A percentile compares a stretch with the other conserved stretches of the same genome.
phyloP scores from a whole-genome alignment of 257 asterid species.

The Leptodermis oblonga region DNA sequence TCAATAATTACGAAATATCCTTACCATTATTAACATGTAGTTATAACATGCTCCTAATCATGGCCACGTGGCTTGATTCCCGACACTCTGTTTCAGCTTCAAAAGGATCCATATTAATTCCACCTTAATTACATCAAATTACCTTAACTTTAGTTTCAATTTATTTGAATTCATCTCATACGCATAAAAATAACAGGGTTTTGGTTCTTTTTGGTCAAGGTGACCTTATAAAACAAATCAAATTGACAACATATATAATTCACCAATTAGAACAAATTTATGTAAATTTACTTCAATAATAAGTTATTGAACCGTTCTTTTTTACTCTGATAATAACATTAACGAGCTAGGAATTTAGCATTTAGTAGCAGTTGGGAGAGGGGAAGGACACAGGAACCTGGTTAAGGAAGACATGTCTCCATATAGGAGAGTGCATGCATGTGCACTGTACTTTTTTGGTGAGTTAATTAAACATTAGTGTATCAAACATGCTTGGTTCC shows the following conservation, averaged over 20 bases:
- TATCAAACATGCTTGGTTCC: too few relatives aligned
- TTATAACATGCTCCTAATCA: constrained; percentile 44
- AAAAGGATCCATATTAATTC: neutral
- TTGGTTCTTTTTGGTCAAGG: too few relatives aligned
- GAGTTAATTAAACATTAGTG: neutral
- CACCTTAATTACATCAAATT: neutral
- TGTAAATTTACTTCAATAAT: too few relatives aligned
- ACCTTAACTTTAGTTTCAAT: neutral
- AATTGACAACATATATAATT: too few relatives aligned
- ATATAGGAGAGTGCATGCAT: neutral
- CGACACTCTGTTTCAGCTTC: constrained; percentile 43
- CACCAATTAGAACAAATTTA: too few relatives aligned
- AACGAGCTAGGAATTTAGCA: neutral
- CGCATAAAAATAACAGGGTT: too few relatives aligned
- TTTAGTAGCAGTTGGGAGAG: too few relatives aligned
- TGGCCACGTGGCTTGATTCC: constrained; percentile 58
- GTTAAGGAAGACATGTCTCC: neutral
- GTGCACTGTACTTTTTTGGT: neutral
- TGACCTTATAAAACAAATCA: too few relatives aligned
- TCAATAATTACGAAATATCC: constrained; percentile 22
- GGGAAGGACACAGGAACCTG: neutral
- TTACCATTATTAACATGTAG: neutral
- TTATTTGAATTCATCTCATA: too few relatives aligned
- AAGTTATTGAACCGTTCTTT: too few relatives aligned
- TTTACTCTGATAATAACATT: too few relatives aligned